Evolutionary conservation across 805 yeast genomes (phyloP).

Genomic region (Maudiozyma turicensis): DNA sequence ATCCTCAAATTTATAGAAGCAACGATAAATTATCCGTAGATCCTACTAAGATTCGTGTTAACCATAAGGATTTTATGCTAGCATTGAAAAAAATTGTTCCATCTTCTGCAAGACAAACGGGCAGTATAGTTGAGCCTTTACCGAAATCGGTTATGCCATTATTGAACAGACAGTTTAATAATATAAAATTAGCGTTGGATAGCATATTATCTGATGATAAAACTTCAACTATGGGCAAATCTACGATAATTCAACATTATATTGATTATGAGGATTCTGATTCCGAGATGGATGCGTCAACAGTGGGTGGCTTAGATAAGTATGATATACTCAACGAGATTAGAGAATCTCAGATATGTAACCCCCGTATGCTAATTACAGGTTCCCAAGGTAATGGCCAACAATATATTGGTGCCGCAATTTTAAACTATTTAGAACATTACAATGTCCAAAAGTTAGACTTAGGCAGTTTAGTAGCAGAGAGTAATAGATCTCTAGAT

Average conservation of each 20-base stretch:
- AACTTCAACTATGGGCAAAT: slow-evolving; percentile 9
- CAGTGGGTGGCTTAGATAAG: slow-evolving; percentile 50
- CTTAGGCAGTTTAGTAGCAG: slow-evolving; percentile 65
- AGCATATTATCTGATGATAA: slow-evolving; percentile 47
- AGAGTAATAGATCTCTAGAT: slow-evolving; percentile 73
- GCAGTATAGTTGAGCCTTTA: slow-evolving; percentile 63
- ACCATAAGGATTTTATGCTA: slow-evolving; percentile 73
- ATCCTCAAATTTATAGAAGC: slow-evolving; percentile 83
- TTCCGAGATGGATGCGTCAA: slow-evolving; percentile 8
- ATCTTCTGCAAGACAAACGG: slow-evolving; percentile 78
- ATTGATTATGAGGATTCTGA: slow-evolving; percentile 27
- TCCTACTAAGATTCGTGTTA: slow-evolving; percentile 60
- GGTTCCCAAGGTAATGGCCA: slow-evolving; percentile 83
- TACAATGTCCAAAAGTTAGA: slow-evolving; percentile 83
- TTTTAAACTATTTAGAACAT: slow-evolving; percentile 76
- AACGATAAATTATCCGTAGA: slow-evolving; percentile 65
- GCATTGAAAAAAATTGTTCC: slow-evolving; percentile 86
- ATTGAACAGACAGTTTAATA: slow-evolving; percentile 40
- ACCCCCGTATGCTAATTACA: slow-evolving; percentile 68
- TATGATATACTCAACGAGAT: slow-evolving; percentile 49
- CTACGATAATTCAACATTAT: slow-evolving; percentile 27
- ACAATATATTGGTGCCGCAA: slow-evolving; percentile 72
- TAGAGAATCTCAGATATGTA: slow-evolving; percentile 55
- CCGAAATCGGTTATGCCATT: slow-evolving; percentile 66
- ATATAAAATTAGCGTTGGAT: slow-evolving; percentile 40